These are phyloP conservation scores for Blastocladiella emersonii DNA, from an alignment of 371 early-diverging fungal genomes.

Conservation along the genomic window DNA sequence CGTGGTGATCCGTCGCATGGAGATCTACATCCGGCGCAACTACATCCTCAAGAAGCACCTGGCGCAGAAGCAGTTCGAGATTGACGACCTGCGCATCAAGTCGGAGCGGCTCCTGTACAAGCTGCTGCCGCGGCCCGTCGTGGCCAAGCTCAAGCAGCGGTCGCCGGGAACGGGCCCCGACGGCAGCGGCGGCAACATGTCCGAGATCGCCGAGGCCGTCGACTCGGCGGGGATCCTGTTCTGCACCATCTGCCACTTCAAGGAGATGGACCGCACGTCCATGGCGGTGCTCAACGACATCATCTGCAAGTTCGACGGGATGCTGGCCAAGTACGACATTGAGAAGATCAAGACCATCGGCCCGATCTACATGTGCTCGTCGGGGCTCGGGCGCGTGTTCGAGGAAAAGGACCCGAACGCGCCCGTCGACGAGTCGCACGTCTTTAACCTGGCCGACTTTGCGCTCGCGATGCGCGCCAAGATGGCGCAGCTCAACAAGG, in stretches of 20 bases:
- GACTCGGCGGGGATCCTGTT: not conserved
- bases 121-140: slow-evolving; percentile 3
- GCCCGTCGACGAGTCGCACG: not conserved
- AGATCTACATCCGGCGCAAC: not conserved
- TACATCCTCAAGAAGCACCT: not conserved
- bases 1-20: not conserved
- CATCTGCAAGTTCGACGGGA: not conserved
- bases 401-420: not conserved
- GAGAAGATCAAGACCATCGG: slow-evolving; percentile 9
- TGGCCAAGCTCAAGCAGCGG: not conserved
- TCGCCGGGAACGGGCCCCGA: too few relatives aligned
- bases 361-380: not conserved
- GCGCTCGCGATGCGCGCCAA: not conserved
- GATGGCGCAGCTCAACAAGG: not conserved
- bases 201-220: not conserved
- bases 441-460: not conserved
- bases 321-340: not conserved
- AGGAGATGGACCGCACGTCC: not conserved
- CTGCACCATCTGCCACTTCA: not conserved
- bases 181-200: not conserved
- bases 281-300: slow-evolving; percentile 1
- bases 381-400: not conserved
- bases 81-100: slow-evolving; percentile 3
- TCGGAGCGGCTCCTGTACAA: slow-evolving; percentile 3
- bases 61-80: slow-evolving; percentile 3